phyloP scores from a whole-genome alignment of 495 filamentous ascomycete genomes.

The Bacidia gigantensis region DNA sequence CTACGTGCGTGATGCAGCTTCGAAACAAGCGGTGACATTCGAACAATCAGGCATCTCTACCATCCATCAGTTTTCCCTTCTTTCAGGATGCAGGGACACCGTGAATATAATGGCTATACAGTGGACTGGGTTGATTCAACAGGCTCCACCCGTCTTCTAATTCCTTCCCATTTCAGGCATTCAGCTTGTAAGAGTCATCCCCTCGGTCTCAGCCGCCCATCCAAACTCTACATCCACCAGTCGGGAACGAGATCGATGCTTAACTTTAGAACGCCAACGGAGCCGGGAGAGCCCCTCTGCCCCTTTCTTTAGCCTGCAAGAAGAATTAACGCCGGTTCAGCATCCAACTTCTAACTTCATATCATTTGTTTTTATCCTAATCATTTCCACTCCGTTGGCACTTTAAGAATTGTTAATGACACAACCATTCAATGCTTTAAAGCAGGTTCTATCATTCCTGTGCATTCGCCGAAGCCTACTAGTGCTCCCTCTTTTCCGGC shows the following conservation, averaged over 20 bases:
- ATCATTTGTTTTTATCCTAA: too few relatives aligned
- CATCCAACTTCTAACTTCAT: too few relatives aligned
- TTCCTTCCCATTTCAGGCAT: neutral
- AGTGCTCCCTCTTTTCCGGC: slow-evolving; percentile 33
- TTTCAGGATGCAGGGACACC: too few relatives aligned
- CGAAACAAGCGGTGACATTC: neutral
- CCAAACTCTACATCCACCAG: neutral
- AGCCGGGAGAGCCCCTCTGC: neutral
- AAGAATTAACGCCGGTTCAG: too few relatives aligned
- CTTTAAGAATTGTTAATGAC: too few relatives aligned
- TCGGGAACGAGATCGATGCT: neutral
- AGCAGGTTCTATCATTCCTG: slow-evolving; percentile 20
- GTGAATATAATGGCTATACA: too few relatives aligned
- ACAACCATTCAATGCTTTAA: slow-evolving; percentile 4
- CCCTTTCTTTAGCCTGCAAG: neutral
- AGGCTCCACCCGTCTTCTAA: too few relatives aligned
- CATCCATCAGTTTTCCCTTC: too few relatives aligned
- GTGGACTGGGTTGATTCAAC: too few relatives aligned
- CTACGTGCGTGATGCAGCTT: neutral
- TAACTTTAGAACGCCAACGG: slow-evolving; percentile 1
- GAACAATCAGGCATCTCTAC: too few relatives aligned
- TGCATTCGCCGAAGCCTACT: slow-evolving; percentile 31
- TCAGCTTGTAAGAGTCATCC: neutral
- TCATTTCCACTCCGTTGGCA: too few relatives aligned
- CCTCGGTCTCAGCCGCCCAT: neutral